phyloP scores from a whole-genome alignment of 2,329 filamentous ascomycete species.

The Xylaria sp. region DNA sequence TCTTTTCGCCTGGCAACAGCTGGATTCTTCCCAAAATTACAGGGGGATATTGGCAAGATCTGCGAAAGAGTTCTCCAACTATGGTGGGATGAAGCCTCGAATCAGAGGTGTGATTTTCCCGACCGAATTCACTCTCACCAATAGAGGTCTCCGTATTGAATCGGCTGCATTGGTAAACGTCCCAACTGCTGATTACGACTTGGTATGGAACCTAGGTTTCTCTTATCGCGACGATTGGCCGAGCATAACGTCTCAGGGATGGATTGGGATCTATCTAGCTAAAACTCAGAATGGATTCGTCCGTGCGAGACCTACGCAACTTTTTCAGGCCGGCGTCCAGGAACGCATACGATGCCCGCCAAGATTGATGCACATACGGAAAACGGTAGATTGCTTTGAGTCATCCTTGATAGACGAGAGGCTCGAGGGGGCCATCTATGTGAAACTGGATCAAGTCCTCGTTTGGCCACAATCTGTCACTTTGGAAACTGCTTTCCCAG shows the following conservation, averaged over 20 bases:
- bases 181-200: neutral
- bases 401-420: neutral
- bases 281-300: conserved; percentile 10
- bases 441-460: neutral
- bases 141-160: conserved; percentile 9
- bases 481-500: neutral
- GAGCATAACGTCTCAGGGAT: neutral
- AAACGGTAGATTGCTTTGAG: neutral
- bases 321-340: neutral
- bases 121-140: conserved; percentile 10
- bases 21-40: neutral
- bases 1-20: conserved; percentile 15
- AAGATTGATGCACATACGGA: conserved; percentile 4
- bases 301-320: neutral
- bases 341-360: neutral
- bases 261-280: conserved; percentile 11
- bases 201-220: conserved; percentile 9
- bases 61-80: conserved; percentile 1
- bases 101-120: neutral
- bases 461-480: neutral
- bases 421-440: conserved; percentile 2
- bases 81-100: conserved; percentile 4
- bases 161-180: neutral
- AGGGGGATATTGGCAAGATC: conserved; percentile 12
- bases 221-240: conserved; percentile 14